Evolutionary conservation across 176 grass and related monocot species (phyloP).

Genomic region (Raddia distichophylla): DNA sequence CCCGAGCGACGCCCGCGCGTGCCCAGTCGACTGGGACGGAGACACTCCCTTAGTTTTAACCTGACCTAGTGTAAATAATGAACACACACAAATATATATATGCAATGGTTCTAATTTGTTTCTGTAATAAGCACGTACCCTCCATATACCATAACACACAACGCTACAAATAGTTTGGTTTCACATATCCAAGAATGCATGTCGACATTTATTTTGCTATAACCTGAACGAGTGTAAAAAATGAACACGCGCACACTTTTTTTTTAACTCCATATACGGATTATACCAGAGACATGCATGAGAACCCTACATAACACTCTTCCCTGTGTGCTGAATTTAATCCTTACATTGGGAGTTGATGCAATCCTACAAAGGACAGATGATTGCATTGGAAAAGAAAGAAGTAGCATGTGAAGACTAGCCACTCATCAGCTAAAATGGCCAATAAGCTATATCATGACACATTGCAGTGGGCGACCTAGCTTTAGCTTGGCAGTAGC

Average conservation of each 20-base stretch:
- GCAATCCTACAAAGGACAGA: conserved; percentile 24
- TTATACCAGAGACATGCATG: no score
- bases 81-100: background rate
- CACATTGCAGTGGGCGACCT: background rate
- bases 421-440: conserved; percentile 11
- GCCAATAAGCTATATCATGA: conserved; percentile 37
- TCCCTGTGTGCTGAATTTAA: background rate
- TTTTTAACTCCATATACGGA: background rate
- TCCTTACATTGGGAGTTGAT: conserved; percentile 16
- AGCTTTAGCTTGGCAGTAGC: conserved; percentile 19
- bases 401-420: conserved; percentile 38
- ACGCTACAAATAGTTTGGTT: background rate
- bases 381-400: conserved; percentile 43
- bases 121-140: background rate
- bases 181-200: background rate
- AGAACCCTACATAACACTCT: background rate
- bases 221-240: background rate
- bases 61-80: background rate
- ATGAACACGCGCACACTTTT: background rate
- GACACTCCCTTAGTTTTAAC: background rate
- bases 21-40: no score
- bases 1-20: no score
- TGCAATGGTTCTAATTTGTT: background rate
- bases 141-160: background rate
- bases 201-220: background rate